These are phyloP conservation scores for Bauhinia variegata DNA, from an alignment of 306 rosid genomes.

Conservation along the genomic window DNA sequence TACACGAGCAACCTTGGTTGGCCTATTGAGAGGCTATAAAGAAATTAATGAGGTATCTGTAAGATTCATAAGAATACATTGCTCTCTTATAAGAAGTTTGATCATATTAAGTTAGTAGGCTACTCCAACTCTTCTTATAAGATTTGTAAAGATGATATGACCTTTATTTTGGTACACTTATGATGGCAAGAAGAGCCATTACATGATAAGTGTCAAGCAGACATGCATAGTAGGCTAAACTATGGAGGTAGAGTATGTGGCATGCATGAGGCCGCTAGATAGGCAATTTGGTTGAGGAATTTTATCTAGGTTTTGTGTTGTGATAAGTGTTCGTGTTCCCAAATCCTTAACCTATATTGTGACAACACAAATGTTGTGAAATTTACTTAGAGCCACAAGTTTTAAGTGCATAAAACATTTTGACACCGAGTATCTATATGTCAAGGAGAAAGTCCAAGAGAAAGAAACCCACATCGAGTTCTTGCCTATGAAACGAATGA, in stretches of 20 bases:
- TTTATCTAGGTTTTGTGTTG: not conserved
- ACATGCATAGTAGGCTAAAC: not conserved
- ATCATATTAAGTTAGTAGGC: not conserved
- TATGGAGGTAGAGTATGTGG: conserved; percentile 2
- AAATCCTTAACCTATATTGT: not conserved
- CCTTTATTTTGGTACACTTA: not conserved
- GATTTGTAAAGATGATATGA: not conserved
- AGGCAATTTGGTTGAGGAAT: not conserved
- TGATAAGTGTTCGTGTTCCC: not conserved
- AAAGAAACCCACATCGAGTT: too few species aligned
- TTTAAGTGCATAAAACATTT: not conserved
- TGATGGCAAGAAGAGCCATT: not conserved
- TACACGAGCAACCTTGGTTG: not conserved
- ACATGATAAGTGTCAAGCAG: not conserved
- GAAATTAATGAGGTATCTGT: not conserved
- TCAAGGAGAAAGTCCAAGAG: too few species aligned
- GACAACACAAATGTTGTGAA: not conserved
- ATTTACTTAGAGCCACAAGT: not conserved
- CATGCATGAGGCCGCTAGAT: not conserved
- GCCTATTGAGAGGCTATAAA: not conserved
- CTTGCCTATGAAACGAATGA: too few species aligned
- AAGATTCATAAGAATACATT: not conserved
- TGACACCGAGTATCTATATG: not conserved
- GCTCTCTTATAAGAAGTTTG: not conserved
- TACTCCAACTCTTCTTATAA: not conserved